phyloP scores from a whole-genome alignment of 1,139 yeast genomes.

The Protomyces pachydermus region DNA sequence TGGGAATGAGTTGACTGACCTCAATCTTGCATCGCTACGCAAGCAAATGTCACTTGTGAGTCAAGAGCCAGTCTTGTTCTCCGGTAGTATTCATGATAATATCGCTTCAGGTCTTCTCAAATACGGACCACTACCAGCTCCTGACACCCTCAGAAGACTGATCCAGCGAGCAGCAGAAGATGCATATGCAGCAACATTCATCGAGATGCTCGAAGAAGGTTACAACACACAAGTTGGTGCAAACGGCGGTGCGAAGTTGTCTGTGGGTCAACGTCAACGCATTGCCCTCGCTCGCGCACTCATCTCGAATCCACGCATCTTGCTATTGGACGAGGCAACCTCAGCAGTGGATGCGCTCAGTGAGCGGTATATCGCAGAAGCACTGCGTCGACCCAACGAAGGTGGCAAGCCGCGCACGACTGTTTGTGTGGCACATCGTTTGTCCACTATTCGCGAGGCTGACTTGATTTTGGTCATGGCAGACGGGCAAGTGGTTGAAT shows the following conservation, averaged over 20 bases:
- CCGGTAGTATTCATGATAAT: constrained; percentile 63
- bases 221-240: constrained; percentile 67
- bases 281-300: constrained; percentile 71
- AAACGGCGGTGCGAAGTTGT: constrained; percentile 52
- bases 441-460: constrained; percentile 60
- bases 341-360: constrained; percentile 71
- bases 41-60: constrained; percentile 56
- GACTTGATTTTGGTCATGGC: constrained; percentile 45
- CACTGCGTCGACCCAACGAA: constrained; percentile 52
- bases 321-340: constrained; percentile 75
- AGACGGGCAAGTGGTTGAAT: constrained; percentile 44
- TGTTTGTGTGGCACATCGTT: constrained; percentile 74
- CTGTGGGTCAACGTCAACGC: constrained; percentile 80
- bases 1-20: constrained; percentile 45
- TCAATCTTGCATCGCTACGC: constrained; percentile 51
- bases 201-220: constrained; percentile 56
- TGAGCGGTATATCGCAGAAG: constrained; percentile 64
- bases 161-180: constrained; percentile 49
- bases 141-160: constrained; percentile 38
- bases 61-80: constrained; percentile 64
- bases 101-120: constrained; percentile 54
- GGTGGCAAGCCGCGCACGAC: constrained; percentile 70
- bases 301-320: constrained; percentile 55
- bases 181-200: constrained; percentile 43
- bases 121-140: constrained; percentile 37